Evolutionary conservation across 73 alveolate species (phyloP).

Genomic region (Durusdinium trenchii): DNA sequence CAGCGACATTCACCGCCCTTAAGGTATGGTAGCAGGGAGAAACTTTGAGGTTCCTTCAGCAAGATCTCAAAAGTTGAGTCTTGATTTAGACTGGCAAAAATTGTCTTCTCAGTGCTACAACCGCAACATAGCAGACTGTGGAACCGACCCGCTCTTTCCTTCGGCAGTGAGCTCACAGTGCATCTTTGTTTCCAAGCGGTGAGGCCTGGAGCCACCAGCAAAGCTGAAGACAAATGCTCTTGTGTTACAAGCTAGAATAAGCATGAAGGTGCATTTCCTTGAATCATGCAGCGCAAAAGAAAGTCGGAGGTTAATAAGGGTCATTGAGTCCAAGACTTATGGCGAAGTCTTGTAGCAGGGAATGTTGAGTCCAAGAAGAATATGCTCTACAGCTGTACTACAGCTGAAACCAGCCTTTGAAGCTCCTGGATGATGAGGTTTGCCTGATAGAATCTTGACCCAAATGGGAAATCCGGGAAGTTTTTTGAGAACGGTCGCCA

Average conservation of each 20-base stretch:
- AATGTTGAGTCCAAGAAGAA: too few species aligned
- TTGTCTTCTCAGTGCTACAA: too few species aligned
- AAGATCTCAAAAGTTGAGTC: too few species aligned
- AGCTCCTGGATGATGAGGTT: conserved; percentile 81
- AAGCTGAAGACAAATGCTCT: too few species aligned
- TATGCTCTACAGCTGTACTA: too few species aligned
- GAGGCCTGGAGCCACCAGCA: conserved; percentile 22
- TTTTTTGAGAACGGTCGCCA: not conserved
- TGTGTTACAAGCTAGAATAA: too few species aligned
- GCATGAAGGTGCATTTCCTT: not conserved
- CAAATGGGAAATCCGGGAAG: not conserved
- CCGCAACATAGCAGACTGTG: too few species aligned
- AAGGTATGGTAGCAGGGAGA: not conserved
- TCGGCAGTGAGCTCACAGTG: conserved; percentile 86
- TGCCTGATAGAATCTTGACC: not conserved
- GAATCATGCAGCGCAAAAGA: not conserved
- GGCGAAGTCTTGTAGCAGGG: too few species aligned
- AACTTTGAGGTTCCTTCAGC: not conserved
- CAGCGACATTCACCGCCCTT: conserved; percentile 83
- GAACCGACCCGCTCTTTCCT: conserved; percentile 69
- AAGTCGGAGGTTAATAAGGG: too few species aligned
- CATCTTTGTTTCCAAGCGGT: conserved; percentile 87
- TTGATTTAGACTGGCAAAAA: too few species aligned
- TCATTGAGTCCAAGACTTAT: too few species aligned
- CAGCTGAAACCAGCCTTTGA: conserved; percentile 34